A percentile compares a stretch with the other conserved stretches of the same genome.
Evolutionary conservation across 2,329 filamentous ascomycete species (phyloP).

Genomic region (Incumbomyces lentus): DNA sequence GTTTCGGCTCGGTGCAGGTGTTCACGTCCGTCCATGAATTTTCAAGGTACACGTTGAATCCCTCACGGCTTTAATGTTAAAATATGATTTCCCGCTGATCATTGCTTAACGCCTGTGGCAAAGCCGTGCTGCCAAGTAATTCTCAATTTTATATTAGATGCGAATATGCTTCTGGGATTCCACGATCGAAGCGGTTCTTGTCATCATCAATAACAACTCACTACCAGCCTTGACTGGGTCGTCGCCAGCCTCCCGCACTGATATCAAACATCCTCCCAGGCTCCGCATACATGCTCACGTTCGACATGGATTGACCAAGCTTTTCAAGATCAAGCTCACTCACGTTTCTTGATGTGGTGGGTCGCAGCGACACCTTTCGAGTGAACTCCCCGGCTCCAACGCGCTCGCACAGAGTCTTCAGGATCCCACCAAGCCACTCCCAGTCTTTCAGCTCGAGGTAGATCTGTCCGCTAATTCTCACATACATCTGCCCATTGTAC

Average conservation of each 20-base stretch:
- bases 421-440: slow-evolving; percentile 51
- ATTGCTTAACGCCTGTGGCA: too few relatives aligned
- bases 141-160: too few relatives aligned
- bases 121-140: too few relatives aligned
- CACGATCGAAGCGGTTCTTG: too few relatives aligned
- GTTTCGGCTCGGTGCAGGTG: too few relatives aligned
- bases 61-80: too few relatives aligned
- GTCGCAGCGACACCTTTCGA: slow-evolving; percentile 9
- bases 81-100: too few relatives aligned
- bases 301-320: slow-evolving; percentile 1
- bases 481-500: slow-evolving; percentile 56
- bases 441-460: slow-evolving; percentile 77
- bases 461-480: slow-evolving; percentile 66
- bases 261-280: slow-evolving; percentile 1
- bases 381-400: slow-evolving; percentile 25
- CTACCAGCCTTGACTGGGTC: background rate
- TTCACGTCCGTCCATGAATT: too few relatives aligned
- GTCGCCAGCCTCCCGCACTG: slow-evolving; percentile 4
- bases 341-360: slow-evolving; percentile 4
- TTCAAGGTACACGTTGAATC: too few relatives aligned
- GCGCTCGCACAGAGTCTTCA: slow-evolving; percentile 48
- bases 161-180: too few relatives aligned
- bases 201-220: background rate
- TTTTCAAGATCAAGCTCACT: slow-evolving; percentile 9
- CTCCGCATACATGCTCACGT: slow-evolving; percentile 3